Base-by-base conservation (phyloP, 306 rosid genomes). In the Vicia faba region DNA sequence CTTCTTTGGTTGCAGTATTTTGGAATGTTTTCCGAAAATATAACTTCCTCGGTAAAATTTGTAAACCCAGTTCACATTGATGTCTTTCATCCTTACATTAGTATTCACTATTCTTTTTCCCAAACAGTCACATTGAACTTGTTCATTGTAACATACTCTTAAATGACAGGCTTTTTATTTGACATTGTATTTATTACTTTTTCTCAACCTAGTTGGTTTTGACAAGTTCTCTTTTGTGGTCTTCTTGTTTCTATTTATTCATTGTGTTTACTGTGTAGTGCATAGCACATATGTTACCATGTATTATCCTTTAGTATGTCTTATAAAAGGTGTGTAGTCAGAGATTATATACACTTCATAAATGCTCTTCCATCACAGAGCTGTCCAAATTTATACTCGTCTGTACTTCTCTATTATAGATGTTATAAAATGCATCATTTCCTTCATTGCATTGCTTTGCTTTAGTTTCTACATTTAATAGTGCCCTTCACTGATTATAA, bases 221-320 rank as follows among this genome's bases (percentile, higher is more conserved):
- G 63, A 10, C 46, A 11, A 12, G 12, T 70, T 44, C 0, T 50
- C 25, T 39, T 2, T 13, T n/a, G 31, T 5, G 50, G 39, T 55
- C 36, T 5, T 2, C 5, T 25, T 54, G 5, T 11, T 25, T 53
- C 8, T 40, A 16, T 62, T 11, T 31, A 16, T 40, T 5, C 15
- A 51, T 3, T 20, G 20, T 39, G 23, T 51, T 12, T 40, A 18
- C 18, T 41, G 28, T 35, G 31, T 55, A 19, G 8, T 16, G 18
- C 3, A 10, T 20, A 20, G 23, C 1, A 20, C 23, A 20, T 20
- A 16, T 64, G 23, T 40, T 20, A 28, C 12, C 7, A 14, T 8
- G 61, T 26, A 13, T 43, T 61, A 36, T 49, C 15, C 41, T 28
- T 66, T 51, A 43, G 15, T 16, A n/a, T 61, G 57, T 53, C 66